These are phyloP conservation scores for Xylariaceae sp. DNA, from an alignment of 2,329 filamentous ascomycete genomes.

Conservation along the genomic window DNA sequence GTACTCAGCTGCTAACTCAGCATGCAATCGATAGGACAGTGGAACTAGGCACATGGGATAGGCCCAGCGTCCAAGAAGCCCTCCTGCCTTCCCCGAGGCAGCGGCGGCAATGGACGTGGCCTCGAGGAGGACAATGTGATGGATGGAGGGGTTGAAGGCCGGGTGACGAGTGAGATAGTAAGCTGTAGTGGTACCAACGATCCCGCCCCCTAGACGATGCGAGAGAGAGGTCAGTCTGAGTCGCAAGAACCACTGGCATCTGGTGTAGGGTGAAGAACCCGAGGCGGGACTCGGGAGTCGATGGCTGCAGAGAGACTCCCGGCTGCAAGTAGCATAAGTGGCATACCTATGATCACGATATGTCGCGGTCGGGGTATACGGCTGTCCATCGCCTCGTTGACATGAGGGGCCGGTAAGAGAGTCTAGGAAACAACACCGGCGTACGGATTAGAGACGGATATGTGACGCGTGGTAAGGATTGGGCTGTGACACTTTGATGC, in stretches of 20 bases:
- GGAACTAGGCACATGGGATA: slow-evolving; percentile 81
- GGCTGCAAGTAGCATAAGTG: slow-evolving; percentile 8
- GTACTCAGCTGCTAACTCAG: slow-evolving; percentile 78
- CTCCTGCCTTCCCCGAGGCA: slow-evolving; percentile 91
- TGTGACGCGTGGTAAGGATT: neutral
- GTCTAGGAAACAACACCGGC: neutral
- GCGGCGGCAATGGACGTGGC: slow-evolving; percentile 81
- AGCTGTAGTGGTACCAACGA: slow-evolving; percentile 86
- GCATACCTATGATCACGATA: slow-evolving; percentile 32
- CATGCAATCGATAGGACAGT: slow-evolving; percentile 77
- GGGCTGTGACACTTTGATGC: neutral
- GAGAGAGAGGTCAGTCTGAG: slow-evolving; percentile 11
- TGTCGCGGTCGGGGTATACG: slow-evolving; percentile 31
- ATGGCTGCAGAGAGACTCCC: neutral
- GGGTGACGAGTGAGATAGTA: slow-evolving; percentile 88
- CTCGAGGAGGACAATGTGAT: slow-evolving; percentile 82
- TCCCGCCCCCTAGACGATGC: slow-evolving; percentile 65
- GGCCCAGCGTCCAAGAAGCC: slow-evolving; percentile 84
- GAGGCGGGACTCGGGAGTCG: slow-evolving; percentile 1
- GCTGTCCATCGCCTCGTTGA: slow-evolving; percentile 28
- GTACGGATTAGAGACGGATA: neutral
- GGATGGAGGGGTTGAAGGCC: slow-evolving; percentile 66
- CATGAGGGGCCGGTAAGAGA: slow-evolving; percentile 23
- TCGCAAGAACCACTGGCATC: neutral
- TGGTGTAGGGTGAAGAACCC: neutral